A percentile compares a stretch with the other conserved stretches of the same genome.
These are phyloP conservation scores for Lentinus brumalis DNA, from an alignment of 768 basidiomycete species.

Conservation along the genomic window DNA sequence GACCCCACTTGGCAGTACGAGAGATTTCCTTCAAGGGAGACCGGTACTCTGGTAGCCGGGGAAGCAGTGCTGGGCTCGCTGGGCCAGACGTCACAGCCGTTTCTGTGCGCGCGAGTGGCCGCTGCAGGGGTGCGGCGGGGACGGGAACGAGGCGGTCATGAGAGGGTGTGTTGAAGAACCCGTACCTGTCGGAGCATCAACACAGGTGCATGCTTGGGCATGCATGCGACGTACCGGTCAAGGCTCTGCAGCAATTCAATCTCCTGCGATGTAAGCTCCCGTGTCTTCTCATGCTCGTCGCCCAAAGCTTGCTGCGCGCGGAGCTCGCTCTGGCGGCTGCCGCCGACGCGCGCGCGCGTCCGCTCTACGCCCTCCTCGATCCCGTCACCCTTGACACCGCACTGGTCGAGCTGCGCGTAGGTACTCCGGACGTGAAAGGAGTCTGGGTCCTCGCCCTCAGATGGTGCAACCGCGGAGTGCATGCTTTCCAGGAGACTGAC, in stretches of 20 bases:
- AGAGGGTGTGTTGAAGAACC: conserved; percentile 80
- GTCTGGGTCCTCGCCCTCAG: conserved; percentile 80
- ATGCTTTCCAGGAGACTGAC: conserved; percentile 48
- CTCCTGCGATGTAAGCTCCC: conserved; percentile 74
- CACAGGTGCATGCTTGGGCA: not conserved
- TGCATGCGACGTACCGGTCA: conserved; percentile 69
- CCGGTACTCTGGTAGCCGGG: conserved; percentile 45
- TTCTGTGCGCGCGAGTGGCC: conserved; percentile 52
- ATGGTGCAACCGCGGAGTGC: conserved; percentile 59
- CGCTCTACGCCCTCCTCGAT: conserved; percentile 93
- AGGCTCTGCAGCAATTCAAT: conserved; percentile 69
- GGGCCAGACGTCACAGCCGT: conserved; percentile 41
- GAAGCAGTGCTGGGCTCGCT: conserved; percentile 45
- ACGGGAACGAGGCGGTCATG: conserved; percentile 85
- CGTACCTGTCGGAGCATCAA: conserved; percentile 63
- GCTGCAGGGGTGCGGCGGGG: conserved; percentile 59
- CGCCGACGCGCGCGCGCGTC: conserved; percentile 72
- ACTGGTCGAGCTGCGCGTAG: conserved; percentile 85
- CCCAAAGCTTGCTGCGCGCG: conserved; percentile 57
- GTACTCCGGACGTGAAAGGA: conserved; percentile 83
- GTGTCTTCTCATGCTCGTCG: conserved; percentile 60
- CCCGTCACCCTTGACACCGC: conserved; percentile 94
- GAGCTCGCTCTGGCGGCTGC: conserved; percentile 58
- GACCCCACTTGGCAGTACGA: conserved; percentile 91
- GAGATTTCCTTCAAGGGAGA: conserved; percentile 62